Evolutionary conservation across 805 yeast genomes (phyloP), one percentile per base, ranked within the genome.

Genomic region (Geotrichum ghanense): DNA sequence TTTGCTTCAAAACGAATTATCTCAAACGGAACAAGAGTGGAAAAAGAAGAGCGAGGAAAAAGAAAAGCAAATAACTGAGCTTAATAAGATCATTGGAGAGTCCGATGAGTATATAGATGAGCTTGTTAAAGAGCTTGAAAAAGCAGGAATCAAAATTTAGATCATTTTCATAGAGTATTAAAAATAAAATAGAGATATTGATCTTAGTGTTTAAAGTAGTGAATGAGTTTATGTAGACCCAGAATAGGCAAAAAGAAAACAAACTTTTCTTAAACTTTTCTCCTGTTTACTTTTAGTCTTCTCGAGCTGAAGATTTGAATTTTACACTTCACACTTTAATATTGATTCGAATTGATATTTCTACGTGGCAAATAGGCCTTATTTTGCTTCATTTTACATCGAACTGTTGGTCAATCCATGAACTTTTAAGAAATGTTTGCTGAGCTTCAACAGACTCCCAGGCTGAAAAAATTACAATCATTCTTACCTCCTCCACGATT

Each of bases 71-170:
- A 31, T 31, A 6, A 19, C 19, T 31, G 37, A 31, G 12, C 16
- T 31, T 16, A 31, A n/a, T 12, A 31, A 31, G 17, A 31, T 31
- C 16, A 19, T 31, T 31, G 14, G 37, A 16, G 37, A 31, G 16
- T 31, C 37, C 16, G 37, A 31, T 31, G 37, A 31, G 37, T 31
- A 31, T 31, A 31, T 31, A n/a, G 37, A 31, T 31, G 37, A 31
- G 37, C 37, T 31, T 31, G 37, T 31, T 10, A 31, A 31, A 31
- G 37, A 31, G 16, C 37, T 31, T n/a, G 37, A 31, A n/a, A 31
- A 31, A 19, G 37, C 37, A n/a, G 37, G 37, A 6, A 19, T 31
- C 12, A 31, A 9, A 19, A n/a, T 31, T 31, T 31, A 31, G 37
- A n/a, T 24, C 7, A 24, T 7, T 7, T 7, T 24, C 27, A 12